A percentile compares a stretch with the other conserved stretches of the same genome.
Evolutionary conservation across 192 early-diverging fungal species (phyloP).

Genomic region (Entomortierella lignicola): DNA sequence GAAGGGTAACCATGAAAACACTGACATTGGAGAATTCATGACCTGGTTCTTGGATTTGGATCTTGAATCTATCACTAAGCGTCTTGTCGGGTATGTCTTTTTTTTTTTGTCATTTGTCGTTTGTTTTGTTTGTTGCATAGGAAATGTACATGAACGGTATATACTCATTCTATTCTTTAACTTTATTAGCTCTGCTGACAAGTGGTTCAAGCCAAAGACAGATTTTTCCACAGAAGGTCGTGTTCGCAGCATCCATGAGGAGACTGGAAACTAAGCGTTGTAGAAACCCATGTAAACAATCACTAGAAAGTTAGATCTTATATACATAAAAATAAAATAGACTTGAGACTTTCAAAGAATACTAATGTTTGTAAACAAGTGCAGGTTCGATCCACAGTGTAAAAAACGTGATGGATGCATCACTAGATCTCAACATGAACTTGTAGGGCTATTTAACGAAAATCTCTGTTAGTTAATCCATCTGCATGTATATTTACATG

Average conservation of each 20-base stretch:
- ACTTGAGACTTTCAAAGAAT: too few relatives aligned
- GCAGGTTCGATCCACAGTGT: too few relatives aligned
- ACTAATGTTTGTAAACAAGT: too few relatives aligned
- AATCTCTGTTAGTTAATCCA: too few relatives aligned
- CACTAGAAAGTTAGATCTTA: too few relatives aligned
- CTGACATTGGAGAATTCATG: conserved; percentile 71
- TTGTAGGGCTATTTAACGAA: too few relatives aligned
- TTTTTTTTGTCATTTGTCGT: not conserved
- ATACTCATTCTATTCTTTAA: not conserved
- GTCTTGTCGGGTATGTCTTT: conserved; percentile 48
- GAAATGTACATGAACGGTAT: not conserved
- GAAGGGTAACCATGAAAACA: conserved; percentile 76
- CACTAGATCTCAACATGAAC: too few relatives aligned
- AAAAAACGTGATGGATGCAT: too few relatives aligned
- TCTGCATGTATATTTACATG: too few relatives aligned
- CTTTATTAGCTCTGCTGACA: conserved; percentile 13
- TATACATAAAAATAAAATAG: too few relatives aligned
- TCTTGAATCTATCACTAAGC: conserved; percentile 57
- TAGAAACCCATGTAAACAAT: too few relatives aligned
- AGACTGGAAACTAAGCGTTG: conserved; percentile 40
- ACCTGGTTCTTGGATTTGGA: conserved; percentile 64
- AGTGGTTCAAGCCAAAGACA: conserved; percentile 40
- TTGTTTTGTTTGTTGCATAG: too few relatives aligned
- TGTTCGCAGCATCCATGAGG: conserved; percentile 21
- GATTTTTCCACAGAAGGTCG: not conserved